Evolutionary conservation across 768 basidiomycete species (phyloP).

Genomic region (Boletus sp.): DNA sequence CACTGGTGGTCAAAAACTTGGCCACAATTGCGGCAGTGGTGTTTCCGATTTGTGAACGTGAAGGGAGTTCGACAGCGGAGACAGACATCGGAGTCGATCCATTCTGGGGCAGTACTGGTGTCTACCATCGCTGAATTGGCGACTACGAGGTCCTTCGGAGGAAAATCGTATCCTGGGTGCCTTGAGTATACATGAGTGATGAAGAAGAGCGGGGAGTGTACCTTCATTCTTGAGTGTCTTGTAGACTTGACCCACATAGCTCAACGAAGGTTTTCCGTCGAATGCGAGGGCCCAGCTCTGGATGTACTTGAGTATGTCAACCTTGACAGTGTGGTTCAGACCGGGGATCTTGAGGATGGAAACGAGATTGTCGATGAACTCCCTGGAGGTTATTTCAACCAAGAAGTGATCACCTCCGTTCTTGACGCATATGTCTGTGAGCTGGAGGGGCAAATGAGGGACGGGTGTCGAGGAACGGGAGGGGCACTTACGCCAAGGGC

Average conservation of each 20-base stretch:
- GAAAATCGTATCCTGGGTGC: slow-evolving; percentile 72
- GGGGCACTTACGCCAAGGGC: slow-evolving; percentile 69
- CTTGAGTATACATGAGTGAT: background rate
- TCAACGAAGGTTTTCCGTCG: slow-evolving; percentile 70
- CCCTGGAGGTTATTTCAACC: slow-evolving; percentile 77
- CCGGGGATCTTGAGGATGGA: slow-evolving; percentile 79
- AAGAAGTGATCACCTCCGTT: slow-evolving; percentile 95
- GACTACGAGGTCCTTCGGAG: slow-evolving; percentile 68
- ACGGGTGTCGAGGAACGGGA: background rate
- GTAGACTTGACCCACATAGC: slow-evolving; percentile 80
- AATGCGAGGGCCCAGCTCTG: slow-evolving; percentile 96
- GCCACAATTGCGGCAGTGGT: slow-evolving; percentile 98
- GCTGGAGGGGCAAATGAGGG: slow-evolving; percentile 39
- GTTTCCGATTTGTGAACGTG: slow-evolving; percentile 94
- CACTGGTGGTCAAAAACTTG: slow-evolving; percentile 95
- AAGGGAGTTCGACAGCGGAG: slow-evolving; percentile 89
- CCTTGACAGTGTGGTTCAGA: slow-evolving; percentile 81
- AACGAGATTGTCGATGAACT: slow-evolving; percentile 92
- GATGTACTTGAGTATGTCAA: slow-evolving; percentile 70
- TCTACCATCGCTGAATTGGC: slow-evolving; percentile 85
- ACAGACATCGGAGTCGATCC: slow-evolving; percentile 96
- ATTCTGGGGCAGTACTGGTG: slow-evolving; percentile 90
- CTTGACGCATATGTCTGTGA: slow-evolving; percentile 92
- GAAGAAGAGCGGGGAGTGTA: slow-evolving; percentile 30
- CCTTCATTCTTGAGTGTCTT: slow-evolving; percentile 74